Base-by-base conservation (phyloP, 1,284 basidiomycete genomes). In the Trichosporon asahii region DNA sequence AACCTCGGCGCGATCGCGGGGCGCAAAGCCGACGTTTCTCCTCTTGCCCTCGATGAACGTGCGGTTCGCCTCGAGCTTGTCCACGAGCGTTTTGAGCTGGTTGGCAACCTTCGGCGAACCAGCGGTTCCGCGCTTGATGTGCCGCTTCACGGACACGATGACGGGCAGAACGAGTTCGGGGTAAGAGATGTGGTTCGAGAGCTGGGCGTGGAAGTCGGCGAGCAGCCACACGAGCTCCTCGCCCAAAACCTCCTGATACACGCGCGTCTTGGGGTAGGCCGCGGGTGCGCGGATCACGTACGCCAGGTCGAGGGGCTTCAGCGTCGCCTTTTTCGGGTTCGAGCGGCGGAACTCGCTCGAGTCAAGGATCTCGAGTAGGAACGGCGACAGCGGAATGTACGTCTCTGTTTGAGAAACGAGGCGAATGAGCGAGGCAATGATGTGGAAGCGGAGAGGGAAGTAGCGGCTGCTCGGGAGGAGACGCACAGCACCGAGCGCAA, bases 151-250 rank as follows among this genome's bases (percentile, higher is more conserved):
- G 3, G 87, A 85, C 11, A 91, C 87, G n/a, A 90, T 84, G 46
- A 95, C 85, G 1, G 96, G 94, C n/a, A 98, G 88, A 14, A 90
- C 87, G 66, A 97, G 86, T 84, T 99, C 97, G 1, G 96, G 96
- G 85, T 98, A 98, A 0, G 93, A 93, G 69, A 98, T 90, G 81
- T 91, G 92, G 0, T 73, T 85, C 80, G 85, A 78, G 85, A 92
- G 71, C 84, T 84, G 68, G 87, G 87, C 81, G 71, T 85, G 85
- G 88, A 92, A 94, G 82, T 96, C 93, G 11, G 90, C 89, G 55
- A 98, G 86, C 21, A 94, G 83, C 82, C 88, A 94, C 5, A 87
- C 82, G 21, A 90, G 86, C 82, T 98, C 97, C 69, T 98, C 94
- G 1, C 90, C 87, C 35, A 98, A 84, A 5, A 89, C 89, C 78